Conservation (phyloP, 176 grass and related monocot genomes). For the Chloris gayana region DNA sequence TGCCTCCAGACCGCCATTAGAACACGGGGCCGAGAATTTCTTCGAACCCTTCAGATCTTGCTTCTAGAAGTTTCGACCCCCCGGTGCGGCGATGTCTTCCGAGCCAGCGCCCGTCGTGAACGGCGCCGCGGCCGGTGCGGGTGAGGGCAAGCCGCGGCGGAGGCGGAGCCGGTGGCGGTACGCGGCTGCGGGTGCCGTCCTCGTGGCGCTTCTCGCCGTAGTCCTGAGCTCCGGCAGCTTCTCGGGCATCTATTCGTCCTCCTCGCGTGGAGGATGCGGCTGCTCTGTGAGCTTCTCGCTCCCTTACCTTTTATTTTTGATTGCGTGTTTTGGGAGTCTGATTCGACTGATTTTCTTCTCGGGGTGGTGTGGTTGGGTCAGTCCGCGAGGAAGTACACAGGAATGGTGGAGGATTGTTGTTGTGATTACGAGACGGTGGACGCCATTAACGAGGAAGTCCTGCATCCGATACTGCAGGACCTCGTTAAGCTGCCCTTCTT, state of each 20-base stretch:
- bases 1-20: slow-evolving; percentile 20
- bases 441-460: slow-evolving; percentile 68
- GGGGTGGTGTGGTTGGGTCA: slow-evolving; percentile 12
- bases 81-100: slow-evolving; percentile 13
- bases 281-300: slow-evolving; percentile 51
- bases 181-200: slow-evolving; percentile 42
- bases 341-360: slow-evolving; percentile 25
- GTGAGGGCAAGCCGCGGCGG: neutral
- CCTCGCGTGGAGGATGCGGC: slow-evolving; percentile 42
- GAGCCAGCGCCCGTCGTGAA: slow-evolving; percentile 1
- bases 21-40: slow-evolving; percentile 25
- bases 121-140: neutral
- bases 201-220: slow-evolving; percentile 65
- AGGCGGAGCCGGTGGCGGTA: slow-evolving; percentile 36
- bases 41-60: slow-evolving; percentile 41
- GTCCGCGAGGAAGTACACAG: slow-evolving; percentile 68
- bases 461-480: slow-evolving; percentile 79
- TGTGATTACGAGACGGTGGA: slow-evolving; percentile 90
- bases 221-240: slow-evolving; percentile 60
- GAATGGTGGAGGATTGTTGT: slow-evolving; percentile 93
- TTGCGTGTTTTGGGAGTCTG: neutral
- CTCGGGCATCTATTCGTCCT: slow-evolving; percentile 26
- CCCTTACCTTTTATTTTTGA: neutral
- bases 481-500: slow-evolving; percentile 89
- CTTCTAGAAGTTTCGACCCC: slow-evolving; percentile 38